These are phyloP conservation scores for Tylopilus intermedius DNA, from an alignment of 768 basidiomycete genomes.

Conservation along the genomic window DNA sequence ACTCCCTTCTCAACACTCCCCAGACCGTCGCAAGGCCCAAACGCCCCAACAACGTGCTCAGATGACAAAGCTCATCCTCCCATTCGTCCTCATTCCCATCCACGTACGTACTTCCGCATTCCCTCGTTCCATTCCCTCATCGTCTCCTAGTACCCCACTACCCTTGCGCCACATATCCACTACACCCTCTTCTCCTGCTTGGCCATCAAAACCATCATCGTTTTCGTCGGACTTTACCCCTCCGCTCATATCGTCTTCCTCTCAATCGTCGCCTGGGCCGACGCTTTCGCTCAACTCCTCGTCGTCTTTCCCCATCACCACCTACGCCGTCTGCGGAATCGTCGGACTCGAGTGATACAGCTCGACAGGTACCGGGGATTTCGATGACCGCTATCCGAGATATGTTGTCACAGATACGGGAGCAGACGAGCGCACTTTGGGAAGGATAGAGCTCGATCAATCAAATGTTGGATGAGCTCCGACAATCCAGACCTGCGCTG, in stretches of 20 bases:
- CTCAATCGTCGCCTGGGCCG: slow-evolving; percentile 26
- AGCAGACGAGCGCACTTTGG: too few species aligned
- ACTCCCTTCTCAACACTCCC: slow-evolving; percentile 16
- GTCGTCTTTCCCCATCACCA: slow-evolving; percentile 31
- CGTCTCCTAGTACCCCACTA: slow-evolving; percentile 44
- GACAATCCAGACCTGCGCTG: too few species aligned
- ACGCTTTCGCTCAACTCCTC: slow-evolving; percentile 27
- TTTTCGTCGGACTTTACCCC: slow-evolving; percentile 26
- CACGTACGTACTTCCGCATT: slow-evolving; percentile 32
- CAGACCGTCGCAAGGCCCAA: slow-evolving; percentile 29
- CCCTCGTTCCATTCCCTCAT: slow-evolving; percentile 2
- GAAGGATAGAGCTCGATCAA: too few species aligned
- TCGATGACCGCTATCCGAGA: too few species aligned
- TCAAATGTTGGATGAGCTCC: too few species aligned
- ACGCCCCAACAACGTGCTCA: slow-evolving; percentile 24
- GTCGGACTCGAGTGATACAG: slow-evolving; percentile 23
- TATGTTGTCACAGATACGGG: too few species aligned
- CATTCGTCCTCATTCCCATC: slow-evolving; percentile 46
- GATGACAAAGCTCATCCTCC: slow-evolving; percentile 35
- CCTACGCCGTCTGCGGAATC: slow-evolving; percentile 35
- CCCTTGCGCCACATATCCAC: slow-evolving; percentile 59
- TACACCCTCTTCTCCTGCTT: slow-evolving; percentile 42
- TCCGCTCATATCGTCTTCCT: slow-evolving; percentile 32
- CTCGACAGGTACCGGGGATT: too few species aligned
- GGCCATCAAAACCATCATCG: slow-evolving; percentile 28